A percentile compares a stretch with the other conserved stretches of the same genome.
Evolutionary conservation across 2,329 filamentous ascomycete genomes (phyloP).

Genomic region (Septoria linicola): DNA sequence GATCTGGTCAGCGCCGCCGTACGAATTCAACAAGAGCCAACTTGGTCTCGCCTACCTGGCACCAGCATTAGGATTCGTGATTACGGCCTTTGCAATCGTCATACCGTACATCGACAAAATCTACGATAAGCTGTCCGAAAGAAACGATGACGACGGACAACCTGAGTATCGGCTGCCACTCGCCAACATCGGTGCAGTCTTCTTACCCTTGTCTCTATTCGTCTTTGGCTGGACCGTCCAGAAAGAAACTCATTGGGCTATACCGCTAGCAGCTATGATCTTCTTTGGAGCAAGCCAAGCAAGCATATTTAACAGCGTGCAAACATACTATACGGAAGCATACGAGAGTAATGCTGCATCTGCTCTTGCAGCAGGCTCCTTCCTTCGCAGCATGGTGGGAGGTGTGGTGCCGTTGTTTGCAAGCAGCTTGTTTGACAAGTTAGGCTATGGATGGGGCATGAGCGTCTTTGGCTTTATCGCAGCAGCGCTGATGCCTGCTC

Average conservation of each 20-base stretch:
- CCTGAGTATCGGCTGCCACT: conserved; percentile 48
- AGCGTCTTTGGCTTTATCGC: conserved; percentile 48
- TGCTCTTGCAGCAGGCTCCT: conserved; percentile 50
- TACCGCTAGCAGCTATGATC: conserved; percentile 43
- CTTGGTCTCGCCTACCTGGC: conserved; percentile 46
- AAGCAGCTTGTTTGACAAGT: conserved; percentile 42
- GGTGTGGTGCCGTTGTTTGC: conserved; percentile 49
- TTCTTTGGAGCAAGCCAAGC: conserved; percentile 54
- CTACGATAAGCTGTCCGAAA: conserved; percentile 45
- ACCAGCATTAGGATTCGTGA: conserved; percentile 44
- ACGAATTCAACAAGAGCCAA: conserved; percentile 45
- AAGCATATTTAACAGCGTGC: conserved; percentile 52
- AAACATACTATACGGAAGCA: conserved; percentile 55
- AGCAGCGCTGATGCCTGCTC: conserved; percentile 49
- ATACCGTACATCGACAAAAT: conserved; percentile 46
- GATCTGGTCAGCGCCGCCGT: conserved; percentile 30
- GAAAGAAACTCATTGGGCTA: conserved; percentile 42
- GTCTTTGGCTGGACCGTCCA: conserved; percentile 47
- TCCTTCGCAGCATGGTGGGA: conserved; percentile 48
- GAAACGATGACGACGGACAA: conserved; percentile 41
- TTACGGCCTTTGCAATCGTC: conserved; percentile 46
- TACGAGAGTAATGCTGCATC: conserved; percentile 51
- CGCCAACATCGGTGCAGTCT: conserved; percentile 45
- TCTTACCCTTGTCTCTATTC: conserved; percentile 47
- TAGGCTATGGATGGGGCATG: conserved; percentile 52